These are phyloP conservation scores for Amanita jacksonii DNA, from an alignment of 768 basidiomycete genomes.

Conservation along the genomic window DNA sequence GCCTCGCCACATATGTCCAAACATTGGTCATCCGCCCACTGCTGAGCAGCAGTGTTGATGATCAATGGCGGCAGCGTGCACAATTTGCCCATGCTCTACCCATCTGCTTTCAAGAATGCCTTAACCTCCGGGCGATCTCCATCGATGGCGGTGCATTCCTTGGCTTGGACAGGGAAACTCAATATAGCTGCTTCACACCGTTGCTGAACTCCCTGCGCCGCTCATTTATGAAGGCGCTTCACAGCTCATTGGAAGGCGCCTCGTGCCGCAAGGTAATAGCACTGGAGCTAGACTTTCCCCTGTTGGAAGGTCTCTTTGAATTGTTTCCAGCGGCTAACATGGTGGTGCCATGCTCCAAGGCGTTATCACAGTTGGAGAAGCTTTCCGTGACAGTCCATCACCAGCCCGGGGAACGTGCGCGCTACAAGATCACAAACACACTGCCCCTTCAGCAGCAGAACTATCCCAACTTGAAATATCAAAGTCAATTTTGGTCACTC, in stretches of 20 bases:
- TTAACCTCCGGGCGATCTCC: conserved; percentile 1
- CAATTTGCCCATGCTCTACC: conserved; percentile 3
- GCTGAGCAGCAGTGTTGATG: background rate
- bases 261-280: background rate
- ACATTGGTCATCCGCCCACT: conserved; percentile 1
- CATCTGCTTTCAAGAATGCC: background rate
- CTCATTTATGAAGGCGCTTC: conserved; percentile 1
- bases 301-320: conserved; percentile 2
- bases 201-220: conserved; percentile 1
- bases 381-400: conserved; percentile 1
- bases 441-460: background rate
- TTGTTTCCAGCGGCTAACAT: background rate
- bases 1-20: background rate
- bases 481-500: conserved; percentile 1
- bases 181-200: background rate
- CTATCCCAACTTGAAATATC: background rate
- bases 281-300: conserved; percentile 2
- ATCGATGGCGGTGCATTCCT: background rate
- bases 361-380: background rate
- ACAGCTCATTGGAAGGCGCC: background rate
- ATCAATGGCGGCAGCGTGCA: background rate
- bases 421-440: background rate
- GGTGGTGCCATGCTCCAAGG: background rate
- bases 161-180: background rate
- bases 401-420: background rate